A percentile compares a stretch with the other conserved stretches of the same genome.
phyloP scores from a whole-genome alignment of 805 yeast genomes.

The Metschnikowia picachoensis region DNA sequence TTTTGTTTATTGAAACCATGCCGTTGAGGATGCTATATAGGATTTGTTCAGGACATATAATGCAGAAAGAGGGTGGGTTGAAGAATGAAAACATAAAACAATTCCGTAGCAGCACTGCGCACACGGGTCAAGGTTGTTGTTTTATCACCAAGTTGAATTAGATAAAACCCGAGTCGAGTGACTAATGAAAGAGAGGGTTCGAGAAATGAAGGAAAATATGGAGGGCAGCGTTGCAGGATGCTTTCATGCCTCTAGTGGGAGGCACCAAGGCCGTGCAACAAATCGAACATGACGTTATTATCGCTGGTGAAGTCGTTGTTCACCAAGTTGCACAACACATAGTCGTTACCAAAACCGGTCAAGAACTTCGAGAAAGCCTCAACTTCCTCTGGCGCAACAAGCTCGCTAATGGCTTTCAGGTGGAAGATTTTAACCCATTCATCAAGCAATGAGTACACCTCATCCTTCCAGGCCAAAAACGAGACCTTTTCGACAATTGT shows the following conservation, averaged over 20 bases:
- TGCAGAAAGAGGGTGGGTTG: constrained; percentile 13
- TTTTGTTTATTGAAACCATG: constrained; percentile 25
- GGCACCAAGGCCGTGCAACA: constrained; percentile 36
- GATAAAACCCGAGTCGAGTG: constrained; percentile 17
- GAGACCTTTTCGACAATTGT: constrained; percentile 91
- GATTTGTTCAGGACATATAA: constrained; percentile 14
- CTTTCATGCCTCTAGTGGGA: neutral
- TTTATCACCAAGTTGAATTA: constrained; percentile 23
- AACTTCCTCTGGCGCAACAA: constrained; percentile 26
- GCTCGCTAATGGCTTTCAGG: constrained; percentile 33
- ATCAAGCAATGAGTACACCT: constrained; percentile 74
- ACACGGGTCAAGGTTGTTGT: constrained; percentile 15
- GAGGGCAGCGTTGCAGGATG: constrained; percentile 8
- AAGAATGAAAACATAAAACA: constrained; percentile 9
- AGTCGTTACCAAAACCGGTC: constrained; percentile 48
- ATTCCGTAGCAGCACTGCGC: constrained; percentile 22
- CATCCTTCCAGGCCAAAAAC: constrained; percentile 96
- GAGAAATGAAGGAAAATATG: constrained; percentile 4
- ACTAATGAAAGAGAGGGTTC: constrained; percentile 1
- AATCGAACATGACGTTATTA: constrained; percentile 52
- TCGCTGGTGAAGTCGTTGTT: constrained; percentile 72
- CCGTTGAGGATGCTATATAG: constrained; percentile 48
- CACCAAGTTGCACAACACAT: constrained; percentile 80
- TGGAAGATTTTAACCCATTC: constrained; percentile 70
- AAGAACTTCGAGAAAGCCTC: constrained; percentile 41